These are phyloP conservation scores for Globisporangium okanoganense DNA, from an alignment of 352 stramenopile species.

Conservation along the genomic window DNA sequence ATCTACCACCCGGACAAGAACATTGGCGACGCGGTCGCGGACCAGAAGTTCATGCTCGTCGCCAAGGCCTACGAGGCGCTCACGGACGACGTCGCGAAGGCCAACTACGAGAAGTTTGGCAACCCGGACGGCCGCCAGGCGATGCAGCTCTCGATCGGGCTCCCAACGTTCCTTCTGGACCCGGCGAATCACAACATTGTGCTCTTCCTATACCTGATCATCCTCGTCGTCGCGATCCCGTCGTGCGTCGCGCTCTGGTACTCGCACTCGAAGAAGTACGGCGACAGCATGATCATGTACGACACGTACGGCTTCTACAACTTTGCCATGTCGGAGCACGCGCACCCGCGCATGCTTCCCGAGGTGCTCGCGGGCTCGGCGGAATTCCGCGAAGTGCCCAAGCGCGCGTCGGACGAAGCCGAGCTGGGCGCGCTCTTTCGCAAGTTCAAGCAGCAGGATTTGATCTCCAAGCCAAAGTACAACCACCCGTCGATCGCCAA, in stretches of 20 bases:
- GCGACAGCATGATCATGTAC: slow-evolving; percentile 99
- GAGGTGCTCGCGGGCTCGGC: slow-evolving; percentile 91
- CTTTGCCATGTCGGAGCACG: slow-evolving; percentile 94
- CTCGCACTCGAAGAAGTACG: slow-evolving; percentile 97
- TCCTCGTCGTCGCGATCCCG: slow-evolving; percentile 98
- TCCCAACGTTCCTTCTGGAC: slow-evolving; percentile 97
- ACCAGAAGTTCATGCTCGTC: slow-evolving; percentile 99
- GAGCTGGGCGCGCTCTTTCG: slow-evolving; percentile 66
- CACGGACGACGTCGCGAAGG: slow-evolving; percentile 94
- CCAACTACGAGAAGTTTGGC: slow-evolving; percentile 98
- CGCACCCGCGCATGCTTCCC: slow-evolving; percentile 92
- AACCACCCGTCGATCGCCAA: slow-evolving; percentile 85
- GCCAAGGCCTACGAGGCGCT: slow-evolving; percentile 94
- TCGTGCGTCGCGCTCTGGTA: slow-evolving; percentile 94
- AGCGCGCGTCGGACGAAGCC: slow-evolving; percentile 50
- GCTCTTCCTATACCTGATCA: slow-evolving; percentile 97
- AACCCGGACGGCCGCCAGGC: slow-evolving; percentile 98
- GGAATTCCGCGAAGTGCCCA: slow-evolving; percentile 87
- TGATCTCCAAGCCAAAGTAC: slow-evolving; percentile 83
- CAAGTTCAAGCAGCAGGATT: slow-evolving; percentile 74
- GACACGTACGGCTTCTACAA: slow-evolving; percentile 99
- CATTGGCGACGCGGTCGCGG: slow-evolving; percentile 93
- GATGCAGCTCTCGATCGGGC: slow-evolving; percentile 93
- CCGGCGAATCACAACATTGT: slow-evolving; percentile 98
- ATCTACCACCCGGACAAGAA: slow-evolving; percentile 96